Evolutionary conservation across 1,284 basidiomycete genomes (phyloP), one percentile per base, ranked within the genome.

Genomic region (Cutaneotrichosporon cutaneum): DNA sequence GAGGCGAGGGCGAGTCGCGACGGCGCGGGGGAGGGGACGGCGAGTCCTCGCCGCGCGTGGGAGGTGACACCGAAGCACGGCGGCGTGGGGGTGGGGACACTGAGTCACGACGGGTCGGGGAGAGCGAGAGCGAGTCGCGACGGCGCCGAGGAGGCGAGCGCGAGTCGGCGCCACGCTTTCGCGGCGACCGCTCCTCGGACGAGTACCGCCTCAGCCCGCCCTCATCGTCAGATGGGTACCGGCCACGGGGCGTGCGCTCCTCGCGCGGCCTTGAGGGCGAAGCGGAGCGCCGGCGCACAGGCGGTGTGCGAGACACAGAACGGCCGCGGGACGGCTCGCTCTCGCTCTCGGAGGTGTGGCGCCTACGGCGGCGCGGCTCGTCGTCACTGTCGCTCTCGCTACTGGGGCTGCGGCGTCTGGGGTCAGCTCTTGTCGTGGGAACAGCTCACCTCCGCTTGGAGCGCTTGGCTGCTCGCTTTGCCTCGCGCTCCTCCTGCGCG

Each of bases 401-500:
- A 9, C 39, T n/a, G 39, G 7, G 35, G 35, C 35, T n/a, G 39
- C 18, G 35, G 35, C 35, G 39, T 16, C 36, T 39, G 36, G 36
- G 6, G 36, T 39, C 36, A 39, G 9, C 9, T 13, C 18, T 11
- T 14, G 13, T 16, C 13, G 36, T 33, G 32, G 33, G 9, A 33
- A 33, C 18, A 53, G 6, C 51, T 14, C 32, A 27, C 33, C 52
- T 53, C 33, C 52, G 18, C 56, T 42, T 56, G 4, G 24, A 35
- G 50, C 52, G 56, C 45, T 52, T 54, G 39, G 44, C 57, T n/a
- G 24, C 44, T 16, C 39, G 53, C 4, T 30, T 2, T 18, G n/a
- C 21, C 48, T 27, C 8, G 24, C 60, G 42, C 51, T 44, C 54
- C 27, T 53, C 39, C 50, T 65, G 65, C 53, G 67, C 63, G 13